These are phyloP conservation scores for Metarhizium humberi DNA, from an alignment of 2,329 filamentous ascomycete species.

Conservation along the genomic window DNA sequence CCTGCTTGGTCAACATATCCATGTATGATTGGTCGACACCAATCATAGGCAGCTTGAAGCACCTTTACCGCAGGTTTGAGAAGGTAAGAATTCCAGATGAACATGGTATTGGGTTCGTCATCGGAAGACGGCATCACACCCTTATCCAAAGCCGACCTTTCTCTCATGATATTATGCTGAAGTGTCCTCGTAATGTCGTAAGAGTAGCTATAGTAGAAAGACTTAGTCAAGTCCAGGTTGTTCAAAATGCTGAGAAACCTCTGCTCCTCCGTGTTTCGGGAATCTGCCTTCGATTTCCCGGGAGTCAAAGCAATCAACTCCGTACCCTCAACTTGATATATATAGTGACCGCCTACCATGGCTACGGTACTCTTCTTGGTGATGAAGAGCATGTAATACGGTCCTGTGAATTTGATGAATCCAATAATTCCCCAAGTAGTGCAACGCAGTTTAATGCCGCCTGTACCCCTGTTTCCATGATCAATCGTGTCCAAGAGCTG, in stretches of 20 bases:
- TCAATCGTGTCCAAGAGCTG: conserved; percentile 90
- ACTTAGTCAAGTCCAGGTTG: conserved; percentile 81
- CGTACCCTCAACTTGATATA: conserved; percentile 91
- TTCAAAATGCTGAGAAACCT: conserved; percentile 83
- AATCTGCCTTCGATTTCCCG: conserved; percentile 65
- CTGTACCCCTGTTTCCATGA: conserved; percentile 84
- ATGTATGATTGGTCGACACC: conserved; percentile 93
- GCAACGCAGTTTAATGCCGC: conserved; percentile 81
- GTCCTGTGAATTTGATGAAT: conserved; percentile 91
- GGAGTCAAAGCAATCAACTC: conserved; percentile 83
- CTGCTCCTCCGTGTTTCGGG: conserved; percentile 74
- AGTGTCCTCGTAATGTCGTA: conserved; percentile 91
- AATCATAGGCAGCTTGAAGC: conserved; percentile 79
- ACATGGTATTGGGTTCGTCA: conserved; percentile 82
- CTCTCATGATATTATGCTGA: conserved; percentile 81
- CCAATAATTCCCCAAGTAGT: conserved; percentile 90
- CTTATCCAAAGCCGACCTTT: conserved; percentile 60
- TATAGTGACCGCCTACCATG: conserved; percentile 90
- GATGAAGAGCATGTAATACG: conserved; percentile 95
- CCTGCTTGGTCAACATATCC: conserved; percentile 89
- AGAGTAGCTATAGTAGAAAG: conserved; percentile 97
- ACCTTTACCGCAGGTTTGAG: conserved; percentile 62
- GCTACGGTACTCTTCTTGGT: conserved; percentile 94
- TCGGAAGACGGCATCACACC: conserved; percentile 50
- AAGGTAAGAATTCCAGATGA: conserved; percentile 93